Evolutionary conservation across 257 asterid genomes (phyloP).

Genomic region (Plantago major): DNA sequence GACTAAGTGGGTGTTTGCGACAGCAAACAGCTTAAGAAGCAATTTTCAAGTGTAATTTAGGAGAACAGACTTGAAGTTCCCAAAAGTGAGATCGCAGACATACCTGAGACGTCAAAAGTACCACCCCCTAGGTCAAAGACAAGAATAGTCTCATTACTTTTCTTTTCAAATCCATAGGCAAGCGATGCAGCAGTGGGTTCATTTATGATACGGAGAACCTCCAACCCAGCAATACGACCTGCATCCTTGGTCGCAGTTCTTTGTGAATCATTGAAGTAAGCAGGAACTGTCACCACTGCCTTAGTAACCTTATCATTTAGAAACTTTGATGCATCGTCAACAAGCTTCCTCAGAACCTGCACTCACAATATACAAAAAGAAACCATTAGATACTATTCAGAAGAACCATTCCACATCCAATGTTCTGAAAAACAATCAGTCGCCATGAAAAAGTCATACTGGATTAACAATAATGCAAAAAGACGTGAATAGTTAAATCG

Average conservation of each 20-base stretch:
- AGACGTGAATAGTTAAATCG: too few relatives aligned
- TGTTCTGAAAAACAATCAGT: background rate
- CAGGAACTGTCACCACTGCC: constrained; percentile 44
- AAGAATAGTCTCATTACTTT: constrained; percentile 49
- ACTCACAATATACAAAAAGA: background rate
- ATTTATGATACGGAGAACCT: constrained; percentile 43
- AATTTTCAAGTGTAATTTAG: too few relatives aligned
- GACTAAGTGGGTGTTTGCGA: too few relatives aligned
- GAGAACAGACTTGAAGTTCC: too few relatives aligned
- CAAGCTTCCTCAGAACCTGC: constrained; percentile 76
- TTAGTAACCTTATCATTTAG: constrained; percentile 64
- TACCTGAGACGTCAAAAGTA: constrained; percentile 56
- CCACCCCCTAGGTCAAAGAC: constrained; percentile 50
- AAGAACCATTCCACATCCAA: background rate
- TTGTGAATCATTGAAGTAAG: constrained; percentile 77
- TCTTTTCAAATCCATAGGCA: constrained; percentile 44
- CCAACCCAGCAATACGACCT: constrained; percentile 46
- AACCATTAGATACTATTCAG: background rate
- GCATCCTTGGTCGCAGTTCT: constrained; percentile 48
- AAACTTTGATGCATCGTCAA: constrained; percentile 61
- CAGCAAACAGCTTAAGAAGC: too few relatives aligned
- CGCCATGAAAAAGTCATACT: background rate
- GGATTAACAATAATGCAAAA: too few relatives aligned
- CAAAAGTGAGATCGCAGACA: background rate
- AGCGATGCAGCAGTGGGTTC: constrained; percentile 44